Evolutionary conservation across 257 asterid species (phyloP).

Genomic region (Knoxia roxburghii): DNA sequence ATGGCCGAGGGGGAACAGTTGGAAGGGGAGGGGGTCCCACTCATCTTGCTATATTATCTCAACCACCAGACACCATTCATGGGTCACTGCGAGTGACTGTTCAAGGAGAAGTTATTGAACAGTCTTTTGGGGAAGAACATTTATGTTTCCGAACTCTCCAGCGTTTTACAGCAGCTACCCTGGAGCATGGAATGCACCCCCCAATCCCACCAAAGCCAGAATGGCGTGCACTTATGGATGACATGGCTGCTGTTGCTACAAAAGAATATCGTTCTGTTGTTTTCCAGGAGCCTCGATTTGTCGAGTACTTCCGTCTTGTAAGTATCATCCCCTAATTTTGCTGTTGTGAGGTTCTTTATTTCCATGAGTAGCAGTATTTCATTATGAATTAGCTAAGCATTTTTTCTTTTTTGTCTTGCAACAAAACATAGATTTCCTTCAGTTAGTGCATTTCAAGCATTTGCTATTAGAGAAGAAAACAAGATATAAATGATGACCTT

Average conservation of each 20-base stretch:
- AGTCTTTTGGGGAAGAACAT: constrained; percentile 91
- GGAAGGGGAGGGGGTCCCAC: constrained; percentile 98
- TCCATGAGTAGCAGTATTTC: background rate
- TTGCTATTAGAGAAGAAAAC: background rate
- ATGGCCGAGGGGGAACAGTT: constrained; percentile 91
- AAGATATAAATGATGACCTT: background rate
- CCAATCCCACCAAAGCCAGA: constrained; percentile 84
- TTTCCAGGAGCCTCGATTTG: constrained; percentile 87
- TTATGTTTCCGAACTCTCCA: constrained; percentile 89
- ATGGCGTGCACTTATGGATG: constrained; percentile 90
- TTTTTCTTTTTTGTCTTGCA: background rate
- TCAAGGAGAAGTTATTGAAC: constrained; percentile 94
- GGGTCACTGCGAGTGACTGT: constrained; percentile 95
- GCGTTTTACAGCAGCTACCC: constrained; percentile 96
- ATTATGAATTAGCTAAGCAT: too few species aligned
- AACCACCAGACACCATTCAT: constrained; percentile 86
- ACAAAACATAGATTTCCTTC: background rate
- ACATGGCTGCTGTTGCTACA: constrained; percentile 85
- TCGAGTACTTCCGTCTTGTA: constrained; percentile 92
- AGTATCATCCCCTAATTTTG: constrained; percentile 22
- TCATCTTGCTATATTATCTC: constrained; percentile 90
- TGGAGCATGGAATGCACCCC: constrained; percentile 93
- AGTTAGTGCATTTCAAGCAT: background rate
- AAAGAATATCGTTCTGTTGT: constrained; percentile 78
- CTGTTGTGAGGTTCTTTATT: background rate